Percentiles rank a stretch among this genome's conserved stretches.
Conservation (phyloP, 1,284 basidiomycete genomes). For the Ustilago shanxiensis region DNA sequence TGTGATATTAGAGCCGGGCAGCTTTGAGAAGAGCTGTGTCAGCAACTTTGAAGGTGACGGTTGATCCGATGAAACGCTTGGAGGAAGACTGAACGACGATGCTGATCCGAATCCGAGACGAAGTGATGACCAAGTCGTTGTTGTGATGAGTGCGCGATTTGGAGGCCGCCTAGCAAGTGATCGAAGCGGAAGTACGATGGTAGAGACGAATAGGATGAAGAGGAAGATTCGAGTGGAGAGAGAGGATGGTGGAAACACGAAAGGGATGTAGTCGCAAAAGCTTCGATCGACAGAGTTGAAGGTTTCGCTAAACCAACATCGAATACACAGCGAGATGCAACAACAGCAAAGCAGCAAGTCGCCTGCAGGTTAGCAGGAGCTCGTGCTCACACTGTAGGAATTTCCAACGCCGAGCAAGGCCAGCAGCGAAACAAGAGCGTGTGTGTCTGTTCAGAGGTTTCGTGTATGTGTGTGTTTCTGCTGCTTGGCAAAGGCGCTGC, state of each 20-base stretch:
- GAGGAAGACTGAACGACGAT: neutral
- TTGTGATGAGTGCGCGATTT: slow-evolving; percentile 1
- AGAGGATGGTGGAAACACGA: slow-evolving; percentile 2
- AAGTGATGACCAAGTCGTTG: slow-evolving; percentile 2
- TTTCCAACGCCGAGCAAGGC: no score
- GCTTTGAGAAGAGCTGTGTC: neutral
- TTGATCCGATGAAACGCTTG: neutral
- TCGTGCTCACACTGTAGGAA: no score
- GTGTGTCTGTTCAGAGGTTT: neutral
- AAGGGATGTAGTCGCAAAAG: neutral
- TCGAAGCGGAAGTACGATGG: neutral
- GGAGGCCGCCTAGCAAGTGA: neutral
- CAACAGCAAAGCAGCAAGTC: neutral
- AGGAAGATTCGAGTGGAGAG: neutral
- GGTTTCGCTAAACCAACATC: slow-evolving; percentile 10
- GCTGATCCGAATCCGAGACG: neutral
- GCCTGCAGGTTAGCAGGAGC: neutral
- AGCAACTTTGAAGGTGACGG: neutral
- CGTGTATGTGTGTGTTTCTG: neutral
- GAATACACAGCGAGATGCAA: neutral
- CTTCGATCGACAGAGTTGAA: slow-evolving; percentile 3
- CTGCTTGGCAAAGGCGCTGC: neutral
- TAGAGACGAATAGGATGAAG: no score
- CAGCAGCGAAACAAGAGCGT: no score
- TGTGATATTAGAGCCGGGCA: neutral